Evolutionary conservation across 164 flowering plant genomes (phyloP), one percentile per base, ranked within the genome.

Genomic region (Santalum album): DNA sequence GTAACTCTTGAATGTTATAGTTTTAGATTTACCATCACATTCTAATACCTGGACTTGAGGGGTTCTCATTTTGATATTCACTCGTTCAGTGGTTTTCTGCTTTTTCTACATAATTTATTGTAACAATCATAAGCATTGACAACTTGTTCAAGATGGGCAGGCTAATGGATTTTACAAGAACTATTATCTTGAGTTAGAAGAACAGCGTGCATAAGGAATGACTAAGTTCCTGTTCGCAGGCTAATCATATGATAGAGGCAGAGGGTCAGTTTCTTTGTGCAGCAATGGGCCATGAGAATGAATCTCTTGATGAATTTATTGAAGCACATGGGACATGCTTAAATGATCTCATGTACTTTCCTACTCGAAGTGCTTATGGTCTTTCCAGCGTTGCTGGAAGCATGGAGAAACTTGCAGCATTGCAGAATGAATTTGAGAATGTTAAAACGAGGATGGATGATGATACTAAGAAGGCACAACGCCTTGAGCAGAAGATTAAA

Each of bases 271-370:
- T 72, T 72, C 78, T 92, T 38, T 82, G 88, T 36, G 76, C 71
- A 50, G 87, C 99, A 61, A 87, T 92, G 97, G 95, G 97, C 16
- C 97, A 92, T 69, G 92, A 85, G 65, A 62, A 64, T 57, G 92
- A 79, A 58, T 67, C 90, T 26, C 65, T 92, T 69, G 95, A 89
- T 66, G 91, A 80, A 24, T 92, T 80, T 81, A 75, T 76, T 58
- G 91, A 82, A 68, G 96, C 95, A n/a, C 99, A 83, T 64, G 78
- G 59, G 47, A 82, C 96, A 12, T 87, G 92, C 65, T 62, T 83
- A 51, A 81, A 75, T 60, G 99, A 89, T 75, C 83, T 92, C 53
- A 80, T 87, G 92, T 92, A 79, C 72, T 87, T 92, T 55, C 97
- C 95, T 12, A 72, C 78, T 18, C 90, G 99, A 18, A 73, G 72